These are phyloP conservation scores for Spinacia oleracea DNA, from an alignment of 179 eudicot species.

Conservation along the genomic window DNA sequence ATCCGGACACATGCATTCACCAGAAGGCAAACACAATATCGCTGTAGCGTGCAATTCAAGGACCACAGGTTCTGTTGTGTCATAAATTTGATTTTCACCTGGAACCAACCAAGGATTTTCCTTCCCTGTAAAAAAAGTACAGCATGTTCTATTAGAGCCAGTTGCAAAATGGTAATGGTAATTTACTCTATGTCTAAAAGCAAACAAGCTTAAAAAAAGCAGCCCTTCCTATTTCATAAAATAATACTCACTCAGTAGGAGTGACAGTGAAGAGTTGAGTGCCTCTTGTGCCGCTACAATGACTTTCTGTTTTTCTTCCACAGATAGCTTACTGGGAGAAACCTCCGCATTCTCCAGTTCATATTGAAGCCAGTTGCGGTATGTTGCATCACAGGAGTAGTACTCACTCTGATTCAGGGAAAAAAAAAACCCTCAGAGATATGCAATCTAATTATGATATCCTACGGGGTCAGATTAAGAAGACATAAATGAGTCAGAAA, in stretches of 20 bases:
- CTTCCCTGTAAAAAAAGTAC: slow-evolving; percentile 44
- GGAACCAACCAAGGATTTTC: slow-evolving; percentile 79
- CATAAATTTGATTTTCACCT: slow-evolving; percentile 53
- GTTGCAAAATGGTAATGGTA: not conserved
- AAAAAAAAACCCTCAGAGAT: not conserved
- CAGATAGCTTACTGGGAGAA: slow-evolving; percentile 58
- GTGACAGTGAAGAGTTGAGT: slow-evolving; percentile 53
- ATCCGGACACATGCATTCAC: slow-evolving; percentile 86
- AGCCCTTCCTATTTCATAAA: slow-evolving; percentile 3
- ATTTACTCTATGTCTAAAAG: not conserved
- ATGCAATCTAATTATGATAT: not conserved
- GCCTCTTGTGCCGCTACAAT: slow-evolving; percentile 66
- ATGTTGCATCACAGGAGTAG: slow-evolving; percentile 91
- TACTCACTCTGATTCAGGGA: slow-evolving; percentile 61
- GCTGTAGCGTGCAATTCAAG: slow-evolving; percentile 87
- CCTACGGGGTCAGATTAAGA: slow-evolving; percentile 9
- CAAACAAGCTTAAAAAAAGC: not conserved
- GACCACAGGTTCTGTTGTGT: slow-evolving; percentile 51
- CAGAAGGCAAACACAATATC: slow-evolving; percentile 81
- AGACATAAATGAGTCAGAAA: not conserved
- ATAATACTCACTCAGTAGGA: slow-evolving; percentile 70
- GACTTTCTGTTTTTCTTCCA: slow-evolving; percentile 69
- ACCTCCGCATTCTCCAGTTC: slow-evolving; percentile 71
- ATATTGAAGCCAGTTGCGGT: slow-evolving; percentile 88
- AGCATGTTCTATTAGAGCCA: slow-evolving; percentile 1